Evolutionary conservation across 2,329 filamentous ascomycete genomes (phyloP), one percentile per base, ranked within the genome.

Genomic region (Reticulascus tulasneorum): DNA sequence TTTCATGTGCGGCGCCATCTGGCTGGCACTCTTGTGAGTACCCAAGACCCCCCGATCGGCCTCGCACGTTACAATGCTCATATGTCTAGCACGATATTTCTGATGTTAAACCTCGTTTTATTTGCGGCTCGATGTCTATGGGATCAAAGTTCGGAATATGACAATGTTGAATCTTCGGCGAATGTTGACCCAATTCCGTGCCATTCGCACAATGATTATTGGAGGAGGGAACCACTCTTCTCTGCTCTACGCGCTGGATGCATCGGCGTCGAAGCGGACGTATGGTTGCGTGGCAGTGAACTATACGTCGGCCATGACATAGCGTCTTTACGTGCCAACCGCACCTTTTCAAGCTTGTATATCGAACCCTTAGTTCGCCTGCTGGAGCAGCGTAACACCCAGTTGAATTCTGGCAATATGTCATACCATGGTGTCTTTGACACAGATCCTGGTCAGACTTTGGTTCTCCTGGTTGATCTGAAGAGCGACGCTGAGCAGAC

Each of bases 161-260:
- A n/a, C n/a, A 33, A 26, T 4, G 17, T 40, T 16, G 28, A 37
- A 22, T 29, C 25, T 19, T 24, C 37, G 15, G 40, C 22, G 25
- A 6, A 33, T 31, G 62, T 77, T 13, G 52, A 63, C 3, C 76
- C 79, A 2, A 68, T 80, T 20, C 62, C 65, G 2, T 82, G 78
- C 44, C 80, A 84, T 53, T 82, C 76, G 2, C 81, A 86, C 52
- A 85, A 86, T 48, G 82, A 86, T 54, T 86, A 86, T 56, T 82
- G 77, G 77, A 73, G 79, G 31, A 64, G 65, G 13, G 64, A 74
- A 0, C 81, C 82, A 0, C 64, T 87, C 4, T 80, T 75, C 48
- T 76, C 77, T 9, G 83, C 82, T 16, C 55, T 82, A 2, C 55
- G 63, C 7, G 69, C 71, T 6, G 77, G 79, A 7, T 83, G 77